Percentiles rank a stretch among this genome's conserved stretches.
Evolutionary conservation across 1,284 basidiomycete genomes (phyloP).

Genomic region (Wallemia ichthyophaga): DNA sequence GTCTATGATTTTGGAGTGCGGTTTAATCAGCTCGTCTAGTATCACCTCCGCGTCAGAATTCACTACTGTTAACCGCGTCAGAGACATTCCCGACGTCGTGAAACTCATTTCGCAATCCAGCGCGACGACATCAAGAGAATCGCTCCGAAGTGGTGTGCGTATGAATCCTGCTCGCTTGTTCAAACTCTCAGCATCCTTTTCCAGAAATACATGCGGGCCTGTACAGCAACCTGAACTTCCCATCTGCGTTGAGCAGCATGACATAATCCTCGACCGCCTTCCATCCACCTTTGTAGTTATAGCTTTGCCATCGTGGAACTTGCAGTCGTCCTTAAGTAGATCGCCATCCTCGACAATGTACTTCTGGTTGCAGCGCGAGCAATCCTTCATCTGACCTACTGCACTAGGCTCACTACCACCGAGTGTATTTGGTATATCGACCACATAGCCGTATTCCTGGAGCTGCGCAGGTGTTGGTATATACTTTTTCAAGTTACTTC

Average conservation of each 20-base stretch:
- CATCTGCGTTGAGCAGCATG: neutral
- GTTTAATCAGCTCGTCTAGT: slow-evolving; percentile 29
- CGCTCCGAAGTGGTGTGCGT: slow-evolving; percentile 17
- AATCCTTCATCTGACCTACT: neutral
- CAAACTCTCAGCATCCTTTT: slow-evolving; percentile 32
- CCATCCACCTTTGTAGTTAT: neutral
- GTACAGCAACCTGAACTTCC: neutral
- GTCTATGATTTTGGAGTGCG: neutral
- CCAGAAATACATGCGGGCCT: slow-evolving; percentile 42
- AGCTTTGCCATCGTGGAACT: neutral
- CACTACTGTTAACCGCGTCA: slow-evolving; percentile 61
- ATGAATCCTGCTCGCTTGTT: slow-evolving; percentile 47
- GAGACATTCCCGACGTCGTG: slow-evolving; percentile 55
- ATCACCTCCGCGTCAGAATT: slow-evolving; percentile 37
- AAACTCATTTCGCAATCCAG: slow-evolving; percentile 61
- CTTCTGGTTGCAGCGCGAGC: neutral
- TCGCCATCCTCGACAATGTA: neutral
- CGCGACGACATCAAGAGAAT: slow-evolving; percentile 38
- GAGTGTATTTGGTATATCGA: neutral
- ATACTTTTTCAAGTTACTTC: neutral
- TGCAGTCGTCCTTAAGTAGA: neutral
- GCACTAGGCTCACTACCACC: neutral
- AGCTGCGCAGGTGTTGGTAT: neutral
- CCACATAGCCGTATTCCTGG: neutral
- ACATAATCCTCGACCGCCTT: neutral